Base-by-base conservation (phyloP, 257 asterid species). In the Cruciata laevipes region DNA sequence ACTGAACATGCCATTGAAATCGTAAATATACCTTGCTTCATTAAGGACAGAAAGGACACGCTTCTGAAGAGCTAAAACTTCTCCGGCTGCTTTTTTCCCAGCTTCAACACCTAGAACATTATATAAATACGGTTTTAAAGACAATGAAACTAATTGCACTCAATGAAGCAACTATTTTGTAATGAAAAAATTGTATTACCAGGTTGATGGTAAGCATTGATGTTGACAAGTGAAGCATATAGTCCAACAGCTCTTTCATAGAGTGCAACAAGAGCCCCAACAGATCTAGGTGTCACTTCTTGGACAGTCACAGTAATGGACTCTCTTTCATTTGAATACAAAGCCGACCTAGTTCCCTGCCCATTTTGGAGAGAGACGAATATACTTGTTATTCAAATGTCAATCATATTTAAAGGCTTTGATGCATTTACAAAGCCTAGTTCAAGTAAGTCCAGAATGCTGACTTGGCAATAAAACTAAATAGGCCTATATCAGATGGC, bases 41-140 rank as follows among this genome's bases (percentile, higher is more conserved):
- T 91, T 94, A 68, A 94, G 93, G 72, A 94, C 98, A 2, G 84
- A 72, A 74, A 94, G 98, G 66, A 94, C 96, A 11, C 99, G 98
- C 78, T 94, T 94, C 82, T 94, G 99, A 66, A 94, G 96, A 61
- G 98, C 99, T 77, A 94, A 78, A 78, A 94, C 82, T 83, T 94
- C 99, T 73, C 96, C 98, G 6, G 98, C 99, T 13, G 98, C 99
- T 71, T 87, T 90, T 82, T 94, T 94, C 37, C 99, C 99, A 67
- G 99, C 98, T 82, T 94, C 98, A 77, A 94, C 99, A 63, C 99
- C 99, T 94, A 85, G 33, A 18, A 3, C 17, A 9, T 9, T 55
- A 55, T 3, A 35, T 14, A 68, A 33, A 30, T 53, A 56, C 12
- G 7, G 71, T 33, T n/a, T 13, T 4, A 9, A 1, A 55, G 35